Conservation (phyloP, 176 grass and related monocot species). For the Tuctoria greenei region DNA sequence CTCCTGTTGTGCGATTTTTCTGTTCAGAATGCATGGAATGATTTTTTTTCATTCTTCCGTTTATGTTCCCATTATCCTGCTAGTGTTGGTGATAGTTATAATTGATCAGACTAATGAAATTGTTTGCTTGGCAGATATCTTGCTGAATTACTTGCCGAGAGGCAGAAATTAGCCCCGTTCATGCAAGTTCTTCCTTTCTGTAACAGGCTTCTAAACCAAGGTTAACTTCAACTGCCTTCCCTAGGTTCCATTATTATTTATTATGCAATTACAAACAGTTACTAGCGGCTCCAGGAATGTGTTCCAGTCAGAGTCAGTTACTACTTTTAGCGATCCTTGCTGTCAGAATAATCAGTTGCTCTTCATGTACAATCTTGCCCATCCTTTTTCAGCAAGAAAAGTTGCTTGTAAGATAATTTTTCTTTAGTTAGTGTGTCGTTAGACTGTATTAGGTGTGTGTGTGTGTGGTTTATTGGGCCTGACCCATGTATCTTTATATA, state of each 20-base stretch:
- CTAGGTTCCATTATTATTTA: background rate
- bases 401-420: background rate
- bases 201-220: constrained; percentile 89
- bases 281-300: background rate
- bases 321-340: constrained; percentile 22
- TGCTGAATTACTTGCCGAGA: constrained; percentile 81
- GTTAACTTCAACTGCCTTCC: constrained; percentile 28
- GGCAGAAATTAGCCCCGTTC: constrained; percentile 89
- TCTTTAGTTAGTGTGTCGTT: background rate
- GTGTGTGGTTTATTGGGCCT: too few species aligned
- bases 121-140: constrained; percentile 59
- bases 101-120: constrained; percentile 17
- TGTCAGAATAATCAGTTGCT: background rate
- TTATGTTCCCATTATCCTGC: background rate
- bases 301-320: background rate
- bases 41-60: background rate
- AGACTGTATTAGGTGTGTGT: too few species aligned
- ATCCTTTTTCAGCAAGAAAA: constrained; percentile 7
- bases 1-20: background rate
- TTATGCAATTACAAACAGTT: background rate
- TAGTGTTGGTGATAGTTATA: background rate
- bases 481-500: too few species aligned
- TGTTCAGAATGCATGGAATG: constrained; percentile 1
- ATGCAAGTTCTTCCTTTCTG: constrained; percentile 95
- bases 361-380: background rate